phyloP scores from a whole-genome alignment of 208 protist species.

The Borovskyia barvae region DNA sequence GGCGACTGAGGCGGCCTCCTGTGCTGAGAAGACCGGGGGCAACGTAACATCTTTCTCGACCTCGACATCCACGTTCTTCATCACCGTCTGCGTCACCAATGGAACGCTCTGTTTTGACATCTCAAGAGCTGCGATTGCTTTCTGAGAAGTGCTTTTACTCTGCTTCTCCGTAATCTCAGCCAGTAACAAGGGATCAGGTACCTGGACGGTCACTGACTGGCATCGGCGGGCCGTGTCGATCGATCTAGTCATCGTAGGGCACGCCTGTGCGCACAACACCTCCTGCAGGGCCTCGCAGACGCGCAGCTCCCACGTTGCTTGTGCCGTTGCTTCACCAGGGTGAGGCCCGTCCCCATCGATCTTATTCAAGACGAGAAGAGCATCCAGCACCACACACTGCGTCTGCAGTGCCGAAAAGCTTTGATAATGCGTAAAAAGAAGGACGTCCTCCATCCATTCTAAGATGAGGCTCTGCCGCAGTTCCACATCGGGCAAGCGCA shows the following conservation, averaged over 20 bases:
- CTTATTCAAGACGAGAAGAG: slow-evolving; percentile 41
- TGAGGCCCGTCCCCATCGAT: slow-evolving; percentile 21
- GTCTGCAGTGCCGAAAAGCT: slow-evolving; percentile 57
- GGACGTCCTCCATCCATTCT: slow-evolving; percentile 76
- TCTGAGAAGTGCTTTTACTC: slow-evolving; percentile 46
- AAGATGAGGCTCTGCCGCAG: slow-evolving; percentile 46
- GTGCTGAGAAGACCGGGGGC: slow-evolving; percentile 55
- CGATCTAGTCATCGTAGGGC: slow-evolving; percentile 31
- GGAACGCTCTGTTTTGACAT: slow-evolving; percentile 38
- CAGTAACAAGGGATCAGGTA: slow-evolving; percentile 52
- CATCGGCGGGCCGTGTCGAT: slow-evolving; percentile 25
- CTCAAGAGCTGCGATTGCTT: slow-evolving; percentile 39
- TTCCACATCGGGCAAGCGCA: slow-evolving; percentile 31
- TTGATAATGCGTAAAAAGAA: slow-evolving; percentile 38
- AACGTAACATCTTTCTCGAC: slow-evolving; percentile 44
- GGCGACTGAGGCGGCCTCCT: slow-evolving; percentile 50
- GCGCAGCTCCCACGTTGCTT: slow-evolving; percentile 19
- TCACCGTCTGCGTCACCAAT: slow-evolving; percentile 27
- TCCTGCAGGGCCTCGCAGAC: slow-evolving; percentile 31
- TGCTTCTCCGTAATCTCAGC: slow-evolving; percentile 42
- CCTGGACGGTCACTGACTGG: slow-evolving; percentile 26
- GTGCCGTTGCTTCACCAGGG: slow-evolving; percentile 10
- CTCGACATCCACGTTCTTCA: slow-evolving; percentile 30
- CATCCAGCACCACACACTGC: slow-evolving; percentile 63
- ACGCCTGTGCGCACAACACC: slow-evolving; percentile 49